Percentiles rank a stretch among this genome's conserved stretches.
These are phyloP conservation scores for Coemansia sp. DNA, from an alignment of 192 early-diverging fungal species.

Conservation along the genomic window DNA sequence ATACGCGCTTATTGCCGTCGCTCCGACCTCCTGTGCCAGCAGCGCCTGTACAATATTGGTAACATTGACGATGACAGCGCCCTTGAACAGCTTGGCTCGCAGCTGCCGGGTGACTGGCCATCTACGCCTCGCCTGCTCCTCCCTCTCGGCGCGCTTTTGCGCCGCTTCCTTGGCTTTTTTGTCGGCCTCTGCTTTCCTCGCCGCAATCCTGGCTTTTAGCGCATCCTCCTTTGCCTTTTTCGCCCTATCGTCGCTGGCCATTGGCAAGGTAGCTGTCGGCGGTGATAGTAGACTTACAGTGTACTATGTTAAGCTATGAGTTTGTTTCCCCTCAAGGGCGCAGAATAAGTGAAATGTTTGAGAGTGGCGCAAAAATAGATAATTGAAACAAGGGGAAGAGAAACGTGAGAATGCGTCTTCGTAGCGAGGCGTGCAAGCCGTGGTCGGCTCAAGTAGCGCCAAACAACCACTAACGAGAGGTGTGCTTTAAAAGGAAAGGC, in stretches of 20 bases:
- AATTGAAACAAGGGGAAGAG: neutral
- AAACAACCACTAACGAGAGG: neutral
- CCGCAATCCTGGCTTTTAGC: neutral
- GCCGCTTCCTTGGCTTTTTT: neutral
- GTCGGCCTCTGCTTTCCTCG: neutral
- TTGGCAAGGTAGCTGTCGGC: neutral
- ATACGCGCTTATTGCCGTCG: slow-evolving; percentile 93
- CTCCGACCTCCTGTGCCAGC: slow-evolving; percentile 94
- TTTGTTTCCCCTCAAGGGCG: neutral
- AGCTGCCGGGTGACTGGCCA: neutral
- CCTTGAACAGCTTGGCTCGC: slow-evolving; percentile 67
- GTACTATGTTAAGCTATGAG: neutral
- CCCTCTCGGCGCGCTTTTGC: neutral
- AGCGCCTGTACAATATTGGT: slow-evolving; percentile 89
- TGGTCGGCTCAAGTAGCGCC: neutral
- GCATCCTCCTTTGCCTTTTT: neutral
- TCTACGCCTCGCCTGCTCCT: neutral
- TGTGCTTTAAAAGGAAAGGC: neutral
- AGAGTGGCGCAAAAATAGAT: neutral
- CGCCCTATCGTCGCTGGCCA: neutral
- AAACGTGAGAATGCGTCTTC: neutral
- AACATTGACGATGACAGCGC: slow-evolving; percentile 98
- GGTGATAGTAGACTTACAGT: neutral
- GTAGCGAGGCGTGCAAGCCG: neutral
- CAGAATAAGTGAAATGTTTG: neutral